Evolutionary conservation across 2,329 filamentous ascomycete species (phyloP).

Genomic region (Penicillium italicum): DNA sequence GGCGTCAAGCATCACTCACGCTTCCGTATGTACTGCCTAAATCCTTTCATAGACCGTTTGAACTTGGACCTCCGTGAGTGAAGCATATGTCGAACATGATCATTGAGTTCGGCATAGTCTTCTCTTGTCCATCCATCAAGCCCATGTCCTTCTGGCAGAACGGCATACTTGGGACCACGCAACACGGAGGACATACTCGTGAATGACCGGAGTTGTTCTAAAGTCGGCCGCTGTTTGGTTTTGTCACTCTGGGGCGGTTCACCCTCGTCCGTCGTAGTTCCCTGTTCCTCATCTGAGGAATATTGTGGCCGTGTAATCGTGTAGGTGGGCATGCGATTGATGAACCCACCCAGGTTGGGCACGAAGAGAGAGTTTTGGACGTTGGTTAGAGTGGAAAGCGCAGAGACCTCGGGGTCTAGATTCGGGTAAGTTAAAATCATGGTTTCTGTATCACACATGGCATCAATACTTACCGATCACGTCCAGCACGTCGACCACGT

Average conservation of each 20-base stretch:
- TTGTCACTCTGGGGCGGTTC: slow-evolving; percentile 25
- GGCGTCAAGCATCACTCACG: slow-evolving; percentile 48
- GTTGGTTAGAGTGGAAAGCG: slow-evolving; percentile 79
- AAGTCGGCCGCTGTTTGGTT: slow-evolving; percentile 26
- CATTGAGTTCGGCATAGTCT: slow-evolving; percentile 74
- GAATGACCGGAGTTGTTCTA: slow-evolving; percentile 33
- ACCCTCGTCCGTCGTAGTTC: slow-evolving; percentile 27
- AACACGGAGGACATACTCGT: slow-evolving; percentile 65
- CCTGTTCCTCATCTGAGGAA: slow-evolving; percentile 32
- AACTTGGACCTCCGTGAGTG: slow-evolving; percentile 77
- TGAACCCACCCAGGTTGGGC: slow-evolving; percentile 69
- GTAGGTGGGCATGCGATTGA: slow-evolving; percentile 79
- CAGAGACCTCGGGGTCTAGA: slow-evolving; percentile 76
- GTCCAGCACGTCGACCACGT: slow-evolving; percentile 65
- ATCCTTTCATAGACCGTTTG: slow-evolving; percentile 74
- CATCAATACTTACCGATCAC: slow-evolving; percentile 57
- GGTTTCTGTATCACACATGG: background rate
- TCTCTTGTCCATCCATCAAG: slow-evolving; percentile 71
- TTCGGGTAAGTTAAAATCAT: slow-evolving; percentile 23
- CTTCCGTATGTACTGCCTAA: slow-evolving; percentile 71
- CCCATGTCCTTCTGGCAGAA: slow-evolving; percentile 69
- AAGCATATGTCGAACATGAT: slow-evolving; percentile 82
- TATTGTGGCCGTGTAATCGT: slow-evolving; percentile 57
- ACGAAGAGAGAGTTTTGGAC: slow-evolving; percentile 87
- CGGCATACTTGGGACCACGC: slow-evolving; percentile 70